Conservation (phyloP, 2,329 filamentous ascomycete genomes). For the Talaromyces sp. region DNA sequence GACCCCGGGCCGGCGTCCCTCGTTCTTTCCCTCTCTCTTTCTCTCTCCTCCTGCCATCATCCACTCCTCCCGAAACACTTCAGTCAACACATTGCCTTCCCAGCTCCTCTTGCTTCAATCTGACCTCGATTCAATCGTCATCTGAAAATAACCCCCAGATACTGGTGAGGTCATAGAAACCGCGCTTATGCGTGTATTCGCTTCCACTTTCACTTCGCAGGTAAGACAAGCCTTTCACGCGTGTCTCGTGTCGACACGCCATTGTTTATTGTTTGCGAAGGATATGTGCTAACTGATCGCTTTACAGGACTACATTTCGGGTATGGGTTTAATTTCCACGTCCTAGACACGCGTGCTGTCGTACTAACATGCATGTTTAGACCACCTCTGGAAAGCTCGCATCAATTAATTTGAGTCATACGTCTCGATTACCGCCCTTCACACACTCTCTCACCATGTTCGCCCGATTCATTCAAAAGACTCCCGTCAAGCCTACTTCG, state of each 20-base stretch:
- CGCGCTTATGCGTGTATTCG: slow-evolving; percentile 81
- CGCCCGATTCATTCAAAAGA: slow-evolving; percentile 49
- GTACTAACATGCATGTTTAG: slow-evolving; percentile 28
- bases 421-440: slow-evolving; percentile 14
- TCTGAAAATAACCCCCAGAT: slow-evolving; percentile 3
- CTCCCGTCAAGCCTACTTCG: slow-evolving; percentile 43
- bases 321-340: slow-evolving; percentile 30
- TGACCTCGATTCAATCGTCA: background rate
- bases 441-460: slow-evolving; percentile 43
- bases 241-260: background rate
- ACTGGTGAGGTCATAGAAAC: slow-evolving; percentile 35
- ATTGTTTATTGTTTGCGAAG: slow-evolving; percentile 3
- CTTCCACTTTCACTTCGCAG: slow-evolving; percentile 82
- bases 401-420: slow-evolving; percentile 54
- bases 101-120: background rate
- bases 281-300: slow-evolving; percentile 10
- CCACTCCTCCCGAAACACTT: background rate
- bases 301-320: slow-evolving; percentile 59
- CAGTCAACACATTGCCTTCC: background rate
- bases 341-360: background rate
- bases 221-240: slow-evolving; percentile 42
- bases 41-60: slow-evolving; percentile 1
- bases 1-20: background rate
- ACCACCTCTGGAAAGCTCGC: slow-evolving; percentile 65
- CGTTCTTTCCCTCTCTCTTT: background rate